phyloP scores from a whole-genome alignment of 257 asterid species.

The Coffea eugenioides region DNA sequence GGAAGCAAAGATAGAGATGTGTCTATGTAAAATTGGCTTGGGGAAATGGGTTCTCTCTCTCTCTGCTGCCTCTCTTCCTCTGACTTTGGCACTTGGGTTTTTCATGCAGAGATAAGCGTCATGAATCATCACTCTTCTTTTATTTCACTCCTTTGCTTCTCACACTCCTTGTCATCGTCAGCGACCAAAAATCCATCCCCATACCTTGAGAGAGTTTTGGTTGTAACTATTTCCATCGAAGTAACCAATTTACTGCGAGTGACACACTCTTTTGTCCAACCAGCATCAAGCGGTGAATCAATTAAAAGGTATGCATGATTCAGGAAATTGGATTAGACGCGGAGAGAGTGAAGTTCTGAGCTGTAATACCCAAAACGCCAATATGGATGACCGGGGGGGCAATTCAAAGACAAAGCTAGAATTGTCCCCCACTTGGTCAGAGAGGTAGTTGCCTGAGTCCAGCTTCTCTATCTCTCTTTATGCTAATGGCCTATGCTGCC shows the following conservation, averaged over 20 bases:
- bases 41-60: slow-evolving; percentile 32
- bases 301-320: neutral
- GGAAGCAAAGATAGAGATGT: slow-evolving; percentile 1
- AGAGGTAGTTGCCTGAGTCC: slow-evolving; percentile 23
- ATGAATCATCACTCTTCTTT: neutral
- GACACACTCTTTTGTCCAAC: neutral
- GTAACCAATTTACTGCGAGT: neutral
- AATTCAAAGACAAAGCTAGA: neutral
- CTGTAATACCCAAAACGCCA: slow-evolving; percentile 8
- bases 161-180: slow-evolving; percentile 8
- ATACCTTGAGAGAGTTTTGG: neutral
- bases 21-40: slow-evolving; percentile 19
- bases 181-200: neutral
- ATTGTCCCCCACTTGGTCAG: slow-evolving; percentile 25
- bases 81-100: neutral
- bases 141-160: neutral
- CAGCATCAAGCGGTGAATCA: neutral
- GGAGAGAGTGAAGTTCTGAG: neutral
- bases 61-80: neutral
- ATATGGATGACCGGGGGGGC: neutral
- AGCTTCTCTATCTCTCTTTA: slow-evolving; percentile 7
- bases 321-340: neutral
- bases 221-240: neutral
- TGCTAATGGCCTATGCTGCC: slow-evolving; percentile 22
- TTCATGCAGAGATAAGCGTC: slow-evolving; percentile 3